Conservation (phyloP, 2,329 filamentous ascomycete genomes). For the Mariannaea sp. region DNA sequence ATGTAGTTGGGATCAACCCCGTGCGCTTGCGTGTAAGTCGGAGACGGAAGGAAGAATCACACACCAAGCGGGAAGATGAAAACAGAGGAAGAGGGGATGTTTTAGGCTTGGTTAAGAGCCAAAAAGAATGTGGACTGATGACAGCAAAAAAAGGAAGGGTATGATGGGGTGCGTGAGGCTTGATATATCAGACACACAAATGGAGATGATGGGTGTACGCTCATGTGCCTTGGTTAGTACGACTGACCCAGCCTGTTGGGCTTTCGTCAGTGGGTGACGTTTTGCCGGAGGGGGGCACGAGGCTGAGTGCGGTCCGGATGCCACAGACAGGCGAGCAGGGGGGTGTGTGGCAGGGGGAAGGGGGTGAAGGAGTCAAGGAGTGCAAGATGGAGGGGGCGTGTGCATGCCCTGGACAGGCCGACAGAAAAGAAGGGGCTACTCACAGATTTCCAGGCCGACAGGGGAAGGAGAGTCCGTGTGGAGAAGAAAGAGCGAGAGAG, state of each 20-base stretch:
- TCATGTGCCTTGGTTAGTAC: constrained; percentile 40
- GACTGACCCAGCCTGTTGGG: constrained; percentile 41
- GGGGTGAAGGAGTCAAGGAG: constrained; percentile 1
- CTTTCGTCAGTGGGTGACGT: constrained; percentile 49
- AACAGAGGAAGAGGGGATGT: constrained; percentile 21
- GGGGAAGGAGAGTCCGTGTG: constrained; percentile 30
- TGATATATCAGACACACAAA: constrained; percentile 37
- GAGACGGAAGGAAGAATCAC: neutral
- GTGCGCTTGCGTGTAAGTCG: constrained; percentile 19
- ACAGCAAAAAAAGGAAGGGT: constrained; percentile 29
- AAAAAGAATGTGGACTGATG: constrained; percentile 24
- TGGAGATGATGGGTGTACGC: constrained; percentile 25
- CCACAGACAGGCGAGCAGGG: constrained; percentile 28
- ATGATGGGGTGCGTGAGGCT: constrained; percentile 34
- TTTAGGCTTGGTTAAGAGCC: constrained; percentile 19
- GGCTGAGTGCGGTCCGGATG: constrained; percentile 44
- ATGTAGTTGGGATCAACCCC: constrained; percentile 15
- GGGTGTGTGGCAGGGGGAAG: constrained; percentile 5
- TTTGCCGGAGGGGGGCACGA: constrained; percentile 45
- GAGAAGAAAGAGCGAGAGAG: no score
- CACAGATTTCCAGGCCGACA: constrained; percentile 17
- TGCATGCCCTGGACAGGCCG: neutral
- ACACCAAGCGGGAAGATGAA: constrained; percentile 23
- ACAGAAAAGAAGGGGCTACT: neutral
- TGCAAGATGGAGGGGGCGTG: constrained; percentile 3